Percentiles rank a stretch among this genome's conserved stretches.
Conservation (phyloP, 106 monocot genomes). For the Apostasia shenzhenica region DNA sequence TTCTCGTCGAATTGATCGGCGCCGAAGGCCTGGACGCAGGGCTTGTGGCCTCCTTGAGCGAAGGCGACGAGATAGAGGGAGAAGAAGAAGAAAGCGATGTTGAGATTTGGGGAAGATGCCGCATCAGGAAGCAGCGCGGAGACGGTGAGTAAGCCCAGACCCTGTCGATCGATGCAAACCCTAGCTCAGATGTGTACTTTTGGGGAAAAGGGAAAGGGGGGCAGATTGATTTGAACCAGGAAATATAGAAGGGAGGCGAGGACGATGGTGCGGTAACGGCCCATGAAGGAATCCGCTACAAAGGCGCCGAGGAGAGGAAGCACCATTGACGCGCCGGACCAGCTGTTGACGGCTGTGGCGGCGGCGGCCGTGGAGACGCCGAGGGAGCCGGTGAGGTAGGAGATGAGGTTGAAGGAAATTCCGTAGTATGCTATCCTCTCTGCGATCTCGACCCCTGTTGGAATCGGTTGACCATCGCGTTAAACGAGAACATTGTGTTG, state of each 20-base stretch:
- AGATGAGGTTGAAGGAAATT: slow-evolving; percentile 42
- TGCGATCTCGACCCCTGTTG: slow-evolving; percentile 42
- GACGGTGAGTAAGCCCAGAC: slow-evolving; percentile 31
- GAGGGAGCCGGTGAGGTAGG: slow-evolving; percentile 44
- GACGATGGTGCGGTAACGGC: slow-evolving; percentile 46
- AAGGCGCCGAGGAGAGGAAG: slow-evolving; percentile 53
- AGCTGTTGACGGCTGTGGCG: slow-evolving; percentile 36
- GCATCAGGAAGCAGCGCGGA: slow-evolving; percentile 11
- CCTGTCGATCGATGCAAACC: slow-evolving; percentile 13
- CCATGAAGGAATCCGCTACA: slow-evolving; percentile 50
- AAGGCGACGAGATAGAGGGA: slow-evolving; percentile 46
- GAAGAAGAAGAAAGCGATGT: slow-evolving; percentile 30
- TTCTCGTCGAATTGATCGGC: slow-evolving; percentile 58
- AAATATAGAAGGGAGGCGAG: slow-evolving; percentile 43
- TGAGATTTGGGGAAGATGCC: neutral
- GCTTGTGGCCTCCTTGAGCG: slow-evolving; percentile 54
- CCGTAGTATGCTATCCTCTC: slow-evolving; percentile 47
- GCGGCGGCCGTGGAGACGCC: slow-evolving; percentile 40
- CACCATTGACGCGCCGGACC: slow-evolving; percentile 35
- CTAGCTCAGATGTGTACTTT: neutral
- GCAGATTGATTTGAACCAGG: slow-evolving; percentile 17
- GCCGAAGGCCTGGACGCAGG: slow-evolving; percentile 52
- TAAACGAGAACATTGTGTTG: neutral
- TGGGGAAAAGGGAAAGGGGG: neutral
- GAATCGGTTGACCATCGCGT: neutral